Base-by-base conservation (phyloP, 441 rosid genomes). In the Euphorbia celastroides region DNA sequence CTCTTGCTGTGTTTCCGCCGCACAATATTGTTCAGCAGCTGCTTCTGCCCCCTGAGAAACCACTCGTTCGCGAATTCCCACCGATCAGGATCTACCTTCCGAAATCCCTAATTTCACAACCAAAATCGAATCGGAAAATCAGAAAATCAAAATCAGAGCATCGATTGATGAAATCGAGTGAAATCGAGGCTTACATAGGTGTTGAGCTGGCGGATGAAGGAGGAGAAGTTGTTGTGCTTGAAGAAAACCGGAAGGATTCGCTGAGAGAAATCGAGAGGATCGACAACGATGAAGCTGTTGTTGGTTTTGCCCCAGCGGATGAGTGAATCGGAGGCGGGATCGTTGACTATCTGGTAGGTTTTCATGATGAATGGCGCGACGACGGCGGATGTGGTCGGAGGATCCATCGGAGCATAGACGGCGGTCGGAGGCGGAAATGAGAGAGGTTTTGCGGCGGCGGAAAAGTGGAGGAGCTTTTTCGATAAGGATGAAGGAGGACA, bases 1-100 rank as follows among this genome's bases (percentile, higher is more conserved):
- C 32, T 71, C 67, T 70, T 72, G 22, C 62, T 73, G 70, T 90
- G 91, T 64, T 89, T 90, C 79, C 92, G 81, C 64, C 98, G 60
- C 5, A 34, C 57, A 36, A 93, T 80, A 60, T 75, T 88, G 82
- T 78, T 84, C 68, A 93, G 36, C 58, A 90, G 69, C 59, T 87
- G 87, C 79, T 82, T 87, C 73, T 82, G 93, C 11, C 88, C 96
- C 67, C 74, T 74, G 8, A 90, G 62, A 70, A 93, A 93, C 69
- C 92, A 86, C 48, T 88, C 94, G 62, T 86, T 90, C 7, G 96
- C 91, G 55, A 87, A 93, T 82, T 90, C 97, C 90, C 93, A 90
- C 38, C 77, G 82, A 65, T 93, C 97, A 26, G 93, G 78, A 77
- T 93, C 97, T 7, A 82, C 82, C 79, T 93, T 93, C 64, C 83